Base-by-base conservation (phyloP, 2,329 filamentous ascomycete genomes). In the Cadophora sp. region DNA sequence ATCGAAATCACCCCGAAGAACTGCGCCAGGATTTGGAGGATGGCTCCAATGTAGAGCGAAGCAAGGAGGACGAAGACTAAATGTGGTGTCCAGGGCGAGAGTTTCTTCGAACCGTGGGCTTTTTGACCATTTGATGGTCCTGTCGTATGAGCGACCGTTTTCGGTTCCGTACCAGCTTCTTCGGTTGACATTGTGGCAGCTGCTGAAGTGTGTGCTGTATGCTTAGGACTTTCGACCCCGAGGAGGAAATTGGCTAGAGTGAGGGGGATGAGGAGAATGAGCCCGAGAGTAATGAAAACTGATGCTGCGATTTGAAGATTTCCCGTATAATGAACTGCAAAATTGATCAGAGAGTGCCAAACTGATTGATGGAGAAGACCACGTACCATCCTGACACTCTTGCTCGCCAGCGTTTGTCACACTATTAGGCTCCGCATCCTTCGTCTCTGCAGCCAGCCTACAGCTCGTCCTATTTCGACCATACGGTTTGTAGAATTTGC, bases 301-400 rank as follows among this genome's bases (percentile, higher is more conserved):
- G 55, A 50, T 9, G 64, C 40, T 16, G 64, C 64, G 26, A 66
- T 66, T 60, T 66, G 64, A 9, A 66, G 56, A 22, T 66, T 66
- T 14, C 64, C 64, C 2, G 64, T 34, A n/a, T 66, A 66, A 22
- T 66, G 64, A 19, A 66, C 64, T 61, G 24, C 24, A n/a, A n/a
- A n/a, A 11, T 11, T 22, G 2, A n/a, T n/a, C 51, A 9, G 27
- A 51, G 34, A 31, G 43, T 62, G n/a, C 55, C 8, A 11, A 14
- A 65, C 26, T 37, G 40, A 16, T 46, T 16, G 6, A 29, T 65
- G 40, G 27, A 16, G 14, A n/a, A 43, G 51, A 4, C 27, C 12
- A 58, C 50, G 26, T 34, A 65, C 62, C 62, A 58, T 65, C 51
- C 14, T 65, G 62, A 59, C 62, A 65, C 22, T 65, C 62, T n/a